Conservation (phyloP, 2,329 filamentous ascomycete species). For the Fusarium sp. region DNA sequence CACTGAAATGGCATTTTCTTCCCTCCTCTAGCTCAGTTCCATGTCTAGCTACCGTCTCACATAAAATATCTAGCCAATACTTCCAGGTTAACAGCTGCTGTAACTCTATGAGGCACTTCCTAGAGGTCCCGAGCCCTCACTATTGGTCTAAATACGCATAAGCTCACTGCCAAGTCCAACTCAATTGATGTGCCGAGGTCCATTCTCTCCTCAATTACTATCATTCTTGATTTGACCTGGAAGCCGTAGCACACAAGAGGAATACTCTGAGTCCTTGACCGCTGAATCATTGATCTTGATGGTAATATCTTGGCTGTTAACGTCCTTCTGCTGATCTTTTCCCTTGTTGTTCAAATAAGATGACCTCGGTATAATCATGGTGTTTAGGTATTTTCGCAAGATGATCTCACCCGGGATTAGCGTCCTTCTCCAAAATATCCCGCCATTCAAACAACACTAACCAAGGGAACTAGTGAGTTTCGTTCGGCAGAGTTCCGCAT, state of each 20-base stretch:
- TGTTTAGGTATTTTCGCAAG: not conserved
- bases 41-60: no score
- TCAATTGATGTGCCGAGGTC: not conserved
- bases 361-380: not conserved
- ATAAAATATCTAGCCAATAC: no score
- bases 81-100: no score
- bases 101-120: no score
- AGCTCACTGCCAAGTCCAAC: not conserved
- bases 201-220: not conserved
- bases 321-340: not conserved
- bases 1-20: no score
- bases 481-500: not conserved
- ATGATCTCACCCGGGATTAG: not conserved
- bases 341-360: not conserved
- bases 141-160: not conserved
- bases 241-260: rapidly evolving
- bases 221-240: rapidly evolving
- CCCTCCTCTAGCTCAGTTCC: no score
- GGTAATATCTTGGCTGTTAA: not conserved
- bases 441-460: not conserved
- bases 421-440: not conserved
- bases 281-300: rapidly evolving
- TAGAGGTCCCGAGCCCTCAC: no score
- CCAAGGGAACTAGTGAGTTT: not conserved
- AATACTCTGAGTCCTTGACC: not conserved